A percentile compares a stretch with the other conserved stretches of the same genome.
Evolutionary conservation across 169 alveolate species (phyloP).

Genomic region (Plasmodium sp.): DNA sequence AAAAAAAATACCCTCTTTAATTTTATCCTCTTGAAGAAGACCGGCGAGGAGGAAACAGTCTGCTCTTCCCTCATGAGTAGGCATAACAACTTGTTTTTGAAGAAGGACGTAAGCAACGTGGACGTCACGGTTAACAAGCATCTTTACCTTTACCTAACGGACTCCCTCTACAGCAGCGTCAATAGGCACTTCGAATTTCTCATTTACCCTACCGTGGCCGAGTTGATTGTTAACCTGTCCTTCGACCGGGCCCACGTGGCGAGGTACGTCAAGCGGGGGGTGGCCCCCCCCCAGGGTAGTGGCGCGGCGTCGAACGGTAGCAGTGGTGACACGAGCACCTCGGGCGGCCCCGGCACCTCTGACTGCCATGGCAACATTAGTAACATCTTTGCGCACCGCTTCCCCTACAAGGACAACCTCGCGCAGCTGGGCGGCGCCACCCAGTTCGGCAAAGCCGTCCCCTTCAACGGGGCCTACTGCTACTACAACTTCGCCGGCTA

Average conservation of each 20-base stretch:
- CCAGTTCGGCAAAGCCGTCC: conserved; percentile 29
- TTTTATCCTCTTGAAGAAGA: conserved; percentile 19
- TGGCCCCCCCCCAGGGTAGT: not conserved
- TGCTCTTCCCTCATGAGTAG: not conserved
- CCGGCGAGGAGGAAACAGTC: not conserved
- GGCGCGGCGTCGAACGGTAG: too few species aligned
- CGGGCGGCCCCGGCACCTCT: too few species aligned
- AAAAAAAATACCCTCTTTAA: conserved; percentile 37
- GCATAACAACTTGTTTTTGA: conserved; percentile 27
- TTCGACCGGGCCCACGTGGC: not conserved
- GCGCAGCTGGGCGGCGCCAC: not conserved
- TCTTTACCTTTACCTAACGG: conserved; percentile 18
- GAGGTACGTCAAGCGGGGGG: not conserved
- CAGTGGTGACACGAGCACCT: too few species aligned
- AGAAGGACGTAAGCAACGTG: conserved; percentile 26
- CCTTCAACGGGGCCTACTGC: not conserved
- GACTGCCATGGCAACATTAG: not conserved
- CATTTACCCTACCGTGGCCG: not conserved
- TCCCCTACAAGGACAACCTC: conserved; percentile 27
- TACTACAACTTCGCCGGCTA: conserved; percentile 42
- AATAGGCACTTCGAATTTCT: not conserved
- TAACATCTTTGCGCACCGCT: conserved; percentile 17
- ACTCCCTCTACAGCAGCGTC: conserved; percentile 1
- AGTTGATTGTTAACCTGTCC: conserved; percentile 6
- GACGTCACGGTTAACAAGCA: conserved; percentile 39